Evolutionary conservation across 441 rosid genomes (phyloP).

Genomic region (Geranium incanum): DNA sequence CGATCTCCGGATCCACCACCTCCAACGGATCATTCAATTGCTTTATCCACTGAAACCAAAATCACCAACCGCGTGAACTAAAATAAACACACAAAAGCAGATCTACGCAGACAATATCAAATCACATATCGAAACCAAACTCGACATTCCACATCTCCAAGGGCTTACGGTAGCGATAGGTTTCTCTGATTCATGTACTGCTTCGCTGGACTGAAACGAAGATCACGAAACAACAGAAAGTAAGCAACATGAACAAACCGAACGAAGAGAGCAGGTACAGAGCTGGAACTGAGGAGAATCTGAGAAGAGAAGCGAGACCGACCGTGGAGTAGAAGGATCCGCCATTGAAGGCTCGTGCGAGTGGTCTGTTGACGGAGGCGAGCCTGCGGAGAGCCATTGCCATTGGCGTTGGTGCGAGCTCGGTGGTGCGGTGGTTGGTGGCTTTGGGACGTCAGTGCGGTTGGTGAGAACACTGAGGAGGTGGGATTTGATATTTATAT

Average conservation of each 20-base stretch:
- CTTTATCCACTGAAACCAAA: slow-evolving; percentile 57
- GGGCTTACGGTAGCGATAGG: slow-evolving; percentile 49
- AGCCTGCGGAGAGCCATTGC: slow-evolving; percentile 62
- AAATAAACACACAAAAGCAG: slow-evolving; percentile 5
- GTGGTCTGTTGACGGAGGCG: slow-evolving; percentile 40
- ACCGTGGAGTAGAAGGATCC: slow-evolving; percentile 44
- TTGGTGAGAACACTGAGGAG: background rate
- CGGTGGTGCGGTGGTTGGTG: background rate
- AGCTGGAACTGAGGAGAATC: background rate
- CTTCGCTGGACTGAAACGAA: slow-evolving; percentile 46
- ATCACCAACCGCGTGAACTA: background rate
- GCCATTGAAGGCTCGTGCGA: slow-evolving; percentile 31
- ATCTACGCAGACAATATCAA: background rate
- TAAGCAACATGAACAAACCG: background rate
- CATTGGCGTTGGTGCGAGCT: slow-evolving; percentile 23
- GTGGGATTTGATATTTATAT: background rate
- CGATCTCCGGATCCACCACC: slow-evolving; percentile 76
- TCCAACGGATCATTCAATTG: slow-evolving; percentile 76
- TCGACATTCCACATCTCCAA: background rate
- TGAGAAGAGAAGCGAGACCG: slow-evolving; percentile 6
- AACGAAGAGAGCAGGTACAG: slow-evolving; percentile 2
- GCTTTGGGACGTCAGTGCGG: background rate
- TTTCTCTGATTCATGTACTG: slow-evolving; percentile 39
- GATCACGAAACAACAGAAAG: slow-evolving; percentile 5
- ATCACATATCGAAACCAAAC: background rate